Evolutionary conservation across 805 yeast species (phyloP).

Genomic region (Metschnikowia cerradonensis): DNA sequence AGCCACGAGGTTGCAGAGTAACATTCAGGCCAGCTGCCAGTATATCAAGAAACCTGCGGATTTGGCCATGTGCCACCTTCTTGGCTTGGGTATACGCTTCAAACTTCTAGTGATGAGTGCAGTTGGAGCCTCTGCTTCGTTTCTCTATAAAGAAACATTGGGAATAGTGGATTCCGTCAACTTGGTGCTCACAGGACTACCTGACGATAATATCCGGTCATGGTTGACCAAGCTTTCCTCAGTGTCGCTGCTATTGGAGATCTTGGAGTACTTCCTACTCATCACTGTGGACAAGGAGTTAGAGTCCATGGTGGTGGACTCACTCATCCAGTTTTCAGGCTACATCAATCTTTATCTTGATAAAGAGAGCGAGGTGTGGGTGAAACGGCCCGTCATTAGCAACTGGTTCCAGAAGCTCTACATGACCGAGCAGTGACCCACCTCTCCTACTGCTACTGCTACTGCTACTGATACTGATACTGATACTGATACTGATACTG

Average conservation of each 20-base stretch:
- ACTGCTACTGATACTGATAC: too few relatives aligned
- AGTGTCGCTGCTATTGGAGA: constrained; percentile 6
- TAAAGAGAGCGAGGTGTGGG: neutral
- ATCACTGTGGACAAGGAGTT: constrained; percentile 1
- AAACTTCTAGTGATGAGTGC: constrained; percentile 5
- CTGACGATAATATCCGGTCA: constrained; percentile 1
- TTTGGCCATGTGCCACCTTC: constrained; percentile 1
- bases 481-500: too few relatives aligned
- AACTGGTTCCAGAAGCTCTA: constrained; percentile 8
- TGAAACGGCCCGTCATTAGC: constrained; percentile 6
- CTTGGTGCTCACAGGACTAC: neutral
- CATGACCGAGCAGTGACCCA: neutral
- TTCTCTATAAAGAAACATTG: constrained; percentile 6
- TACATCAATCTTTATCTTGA: constrained; percentile 3
- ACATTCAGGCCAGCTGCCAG: neutral
- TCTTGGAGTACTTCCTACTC: constrained; percentile 7
- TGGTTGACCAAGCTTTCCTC: constrained; percentile 1
- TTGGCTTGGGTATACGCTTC: constrained; percentile 1
- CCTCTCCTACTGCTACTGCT: neutral
- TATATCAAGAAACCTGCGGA: neutral
- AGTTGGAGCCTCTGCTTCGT: neutral
- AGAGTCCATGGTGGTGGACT: constrained; percentile 5
- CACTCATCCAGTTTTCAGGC: constrained; percentile 8
- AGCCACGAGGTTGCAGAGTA: neutral
- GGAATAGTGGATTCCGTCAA: constrained; percentile 3